phyloP scores from a whole-genome alignment of 768 basidiomycete genomes.

The Calocybe gangraenosa region DNA sequence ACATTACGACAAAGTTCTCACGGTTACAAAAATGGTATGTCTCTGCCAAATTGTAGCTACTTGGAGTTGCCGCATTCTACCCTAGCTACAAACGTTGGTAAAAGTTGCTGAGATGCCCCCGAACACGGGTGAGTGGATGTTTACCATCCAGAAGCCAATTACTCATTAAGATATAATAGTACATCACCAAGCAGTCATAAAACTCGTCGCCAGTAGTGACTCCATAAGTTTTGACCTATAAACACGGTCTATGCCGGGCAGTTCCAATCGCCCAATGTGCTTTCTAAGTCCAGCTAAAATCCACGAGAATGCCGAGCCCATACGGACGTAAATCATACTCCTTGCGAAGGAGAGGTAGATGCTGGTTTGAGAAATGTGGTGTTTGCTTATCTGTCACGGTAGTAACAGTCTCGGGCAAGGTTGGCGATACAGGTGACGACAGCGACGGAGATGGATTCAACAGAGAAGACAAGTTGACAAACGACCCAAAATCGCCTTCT shows the following conservation, averaged over 20 bases:
- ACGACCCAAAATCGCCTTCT: constrained; percentile 3
- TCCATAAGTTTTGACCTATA: no score
- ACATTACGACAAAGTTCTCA: constrained; percentile 16
- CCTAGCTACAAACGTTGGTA: no score
- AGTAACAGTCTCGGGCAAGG: constrained; percentile 3
- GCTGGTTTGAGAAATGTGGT: constrained; percentile 11
- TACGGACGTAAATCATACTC: constrained; percentile 72
- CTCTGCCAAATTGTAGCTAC: no score
- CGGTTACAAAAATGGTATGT: constrained; percentile 9
- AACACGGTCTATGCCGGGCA: background rate
- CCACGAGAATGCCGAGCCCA: constrained; percentile 69
- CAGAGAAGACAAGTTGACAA: background rate
- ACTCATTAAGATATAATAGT: constrained; percentile 16
- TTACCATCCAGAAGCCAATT: no score
- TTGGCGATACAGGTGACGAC: constrained; percentile 1
- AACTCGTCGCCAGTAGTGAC: background rate
- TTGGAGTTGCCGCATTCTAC: no score
- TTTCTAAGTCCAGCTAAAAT: constrained; percentile 70
- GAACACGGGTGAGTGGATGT: no score
- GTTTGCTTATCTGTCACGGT: constrained; percentile 10
- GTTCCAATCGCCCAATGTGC: no score
- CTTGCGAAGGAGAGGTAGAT: constrained; percentile 30
- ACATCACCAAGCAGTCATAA: constrained; percentile 6
- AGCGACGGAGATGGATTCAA: constrained; percentile 6
- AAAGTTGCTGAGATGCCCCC: no score